Conservation (phyloP, 768 basidiomycete species). For the Suillus occidentalis region DNA sequence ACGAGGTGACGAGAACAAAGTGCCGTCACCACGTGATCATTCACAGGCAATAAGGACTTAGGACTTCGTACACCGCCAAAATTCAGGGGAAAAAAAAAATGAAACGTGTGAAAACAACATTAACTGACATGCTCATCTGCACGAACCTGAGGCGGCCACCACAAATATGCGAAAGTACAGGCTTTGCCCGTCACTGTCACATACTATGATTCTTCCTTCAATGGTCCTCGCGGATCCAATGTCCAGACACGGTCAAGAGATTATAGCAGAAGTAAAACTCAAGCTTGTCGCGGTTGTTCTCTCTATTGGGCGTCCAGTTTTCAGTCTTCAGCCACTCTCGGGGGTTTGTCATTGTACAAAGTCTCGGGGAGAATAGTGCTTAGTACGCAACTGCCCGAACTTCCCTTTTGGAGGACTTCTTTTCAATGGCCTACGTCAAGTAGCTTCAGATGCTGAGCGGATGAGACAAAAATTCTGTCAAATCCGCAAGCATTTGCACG, state of each 20-base stretch:
- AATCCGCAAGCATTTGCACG: not conserved
- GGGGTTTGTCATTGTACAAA: not conserved
- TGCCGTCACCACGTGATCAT: not conserved
- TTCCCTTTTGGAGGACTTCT: not conserved
- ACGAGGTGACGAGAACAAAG: not conserved
- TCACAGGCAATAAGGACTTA: too few species aligned
- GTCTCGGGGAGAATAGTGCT: not conserved
- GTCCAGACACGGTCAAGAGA: not conserved
- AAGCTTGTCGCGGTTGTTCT: too few species aligned
- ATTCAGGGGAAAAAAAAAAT: too few species aligned
- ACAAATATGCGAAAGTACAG: not conserved
- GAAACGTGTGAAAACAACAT: not conserved
- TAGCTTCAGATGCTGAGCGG: not conserved
- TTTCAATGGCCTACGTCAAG: not conserved
- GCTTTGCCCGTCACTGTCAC: not conserved
- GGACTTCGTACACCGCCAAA: not conserved
- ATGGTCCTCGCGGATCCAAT: too few species aligned
- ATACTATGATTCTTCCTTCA: not conserved
- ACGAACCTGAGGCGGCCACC: not conserved
- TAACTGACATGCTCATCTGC: not conserved
- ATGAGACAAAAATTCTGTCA: not conserved
- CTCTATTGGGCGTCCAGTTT: not conserved
- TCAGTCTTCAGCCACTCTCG: not conserved
- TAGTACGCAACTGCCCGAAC: not conserved
- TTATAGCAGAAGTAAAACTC: too few species aligned